Percentiles rank a stretch among this genome's conserved stretches.
These are phyloP conservation scores for Thymus quinquecostatus DNA, from an alignment of 257 asterid species.

Conservation along the genomic window DNA sequence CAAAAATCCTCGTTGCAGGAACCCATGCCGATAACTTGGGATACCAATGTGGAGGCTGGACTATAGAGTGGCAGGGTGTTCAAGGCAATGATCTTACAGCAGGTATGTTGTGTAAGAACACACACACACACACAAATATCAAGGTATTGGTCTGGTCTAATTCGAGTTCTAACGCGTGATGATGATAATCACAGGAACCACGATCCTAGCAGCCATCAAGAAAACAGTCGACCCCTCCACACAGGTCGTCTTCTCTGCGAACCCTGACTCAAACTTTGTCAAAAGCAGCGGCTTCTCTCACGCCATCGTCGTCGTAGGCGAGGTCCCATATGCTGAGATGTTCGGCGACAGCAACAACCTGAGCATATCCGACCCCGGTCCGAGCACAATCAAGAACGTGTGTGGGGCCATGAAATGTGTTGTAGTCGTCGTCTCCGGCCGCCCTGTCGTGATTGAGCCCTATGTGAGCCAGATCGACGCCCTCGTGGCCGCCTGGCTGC, in stretches of 20 bases:
- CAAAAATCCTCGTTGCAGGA: constrained; percentile 76
- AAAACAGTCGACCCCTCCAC: constrained; percentile 79
- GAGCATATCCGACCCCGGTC: constrained; percentile 64
- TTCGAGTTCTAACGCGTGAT: background rate
- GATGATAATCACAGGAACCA: constrained; percentile 58
- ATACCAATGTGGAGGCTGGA: constrained; percentile 94
- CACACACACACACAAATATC: background rate
- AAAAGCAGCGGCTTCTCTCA: constrained; percentile 54
- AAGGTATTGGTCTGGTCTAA: background rate
- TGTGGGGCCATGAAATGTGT: constrained; percentile 65
- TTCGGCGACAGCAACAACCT: constrained; percentile 68
- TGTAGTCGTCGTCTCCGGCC: constrained; percentile 77
- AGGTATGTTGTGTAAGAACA: constrained; percentile 44
- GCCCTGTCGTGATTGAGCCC: constrained; percentile 76
- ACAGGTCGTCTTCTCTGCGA: constrained; percentile 53
- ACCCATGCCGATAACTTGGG: constrained; percentile 88
- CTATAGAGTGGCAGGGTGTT: constrained; percentile 87
- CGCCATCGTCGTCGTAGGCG: constrained; percentile 83
- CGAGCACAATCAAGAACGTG: constrained; percentile 51
- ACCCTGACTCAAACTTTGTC: constrained; percentile 54
- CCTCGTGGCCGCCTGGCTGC: constrained; percentile 90
- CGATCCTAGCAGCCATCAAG: constrained; percentile 67
- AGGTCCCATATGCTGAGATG: constrained; percentile 69
- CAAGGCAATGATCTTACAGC: constrained; percentile 65
- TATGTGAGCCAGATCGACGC: constrained; percentile 56